A percentile compares a stretch with the other conserved stretches of the same genome.
These are phyloP conservation scores for Diaporthe citrichinensis DNA, from an alignment of 2,329 filamentous ascomycete genomes.

Conservation along the genomic window DNA sequence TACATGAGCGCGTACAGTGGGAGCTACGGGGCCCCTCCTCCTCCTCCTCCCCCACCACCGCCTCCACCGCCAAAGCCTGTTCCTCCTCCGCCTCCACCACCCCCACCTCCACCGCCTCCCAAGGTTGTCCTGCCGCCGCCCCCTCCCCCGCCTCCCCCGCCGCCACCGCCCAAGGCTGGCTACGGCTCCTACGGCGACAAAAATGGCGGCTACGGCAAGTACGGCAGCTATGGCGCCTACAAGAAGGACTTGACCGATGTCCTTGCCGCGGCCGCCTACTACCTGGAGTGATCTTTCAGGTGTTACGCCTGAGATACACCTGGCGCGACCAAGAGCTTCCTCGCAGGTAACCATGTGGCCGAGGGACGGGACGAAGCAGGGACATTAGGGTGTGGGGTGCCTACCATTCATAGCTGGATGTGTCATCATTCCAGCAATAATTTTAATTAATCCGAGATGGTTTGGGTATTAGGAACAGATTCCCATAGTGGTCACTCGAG, in stretches of 20 bases:
- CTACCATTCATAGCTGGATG: neutral
- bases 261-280: neutral
- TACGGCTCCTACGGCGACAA: constrained; percentile 6
- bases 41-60: neutral
- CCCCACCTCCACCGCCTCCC: neutral
- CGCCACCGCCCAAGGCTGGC: neutral
- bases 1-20: neutral
- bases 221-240: neutral
- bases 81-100: neutral
- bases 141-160: neutral
- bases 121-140: neutral
- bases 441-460: neutral
- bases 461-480: neutral
- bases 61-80: neutral
- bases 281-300: neutral
- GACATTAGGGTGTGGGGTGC: neutral
- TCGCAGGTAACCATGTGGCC: neutral
- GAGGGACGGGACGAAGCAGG: no score
- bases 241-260: constrained; percentile 20
- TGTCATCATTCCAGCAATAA: neutral
- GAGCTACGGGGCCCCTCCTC: neutral
- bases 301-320: neutral
- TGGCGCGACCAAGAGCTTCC: neutral
- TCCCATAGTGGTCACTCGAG: neutral
- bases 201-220: constrained; percentile 22